phyloP scores from a whole-genome alignment of 176 grass and related monocot species.

The Tillandsia leiboldiana region DNA sequence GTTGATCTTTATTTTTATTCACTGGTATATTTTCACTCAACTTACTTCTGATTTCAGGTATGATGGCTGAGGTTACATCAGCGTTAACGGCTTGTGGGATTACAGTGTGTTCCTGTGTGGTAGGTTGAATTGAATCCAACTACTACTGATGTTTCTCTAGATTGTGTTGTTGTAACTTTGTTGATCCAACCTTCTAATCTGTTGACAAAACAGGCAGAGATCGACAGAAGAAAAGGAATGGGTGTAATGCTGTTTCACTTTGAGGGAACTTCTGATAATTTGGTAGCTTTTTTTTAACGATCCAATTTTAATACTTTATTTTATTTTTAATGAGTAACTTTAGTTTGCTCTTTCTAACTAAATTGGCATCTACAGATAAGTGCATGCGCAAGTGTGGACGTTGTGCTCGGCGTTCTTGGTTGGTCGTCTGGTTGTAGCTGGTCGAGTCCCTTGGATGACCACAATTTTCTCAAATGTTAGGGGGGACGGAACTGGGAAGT shows the following conservation, averaged over 20 bases:
- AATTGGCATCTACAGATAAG: conserved; percentile 41
- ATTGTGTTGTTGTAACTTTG: background rate
- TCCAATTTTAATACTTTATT: background rate
- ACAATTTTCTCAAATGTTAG: conserved; percentile 46
- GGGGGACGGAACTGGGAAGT: conserved; percentile 6
- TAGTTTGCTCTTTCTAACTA: conserved; percentile 19
- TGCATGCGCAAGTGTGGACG: conserved; percentile 52
- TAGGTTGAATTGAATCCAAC: conserved; percentile 28
- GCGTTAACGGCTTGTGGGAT: conserved; percentile 78
- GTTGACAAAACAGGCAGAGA: conserved; percentile 44
- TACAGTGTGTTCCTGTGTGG: conserved; percentile 77
- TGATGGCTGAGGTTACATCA: conserved; percentile 83
- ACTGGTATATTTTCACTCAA: conserved; percentile 11
- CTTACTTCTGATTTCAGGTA: conserved; percentile 43
- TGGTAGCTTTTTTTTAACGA: conserved; percentile 37
- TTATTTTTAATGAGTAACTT: conserved; percentile 10
- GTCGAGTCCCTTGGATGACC: conserved; percentile 22
- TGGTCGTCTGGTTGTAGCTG: conserved; percentile 91
- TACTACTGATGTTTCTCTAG: conserved; percentile 3
- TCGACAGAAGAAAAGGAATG: conserved; percentile 63
- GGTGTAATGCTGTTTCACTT: conserved; percentile 76
- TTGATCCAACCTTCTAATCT: conserved; percentile 8
- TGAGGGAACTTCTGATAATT: conserved; percentile 60
- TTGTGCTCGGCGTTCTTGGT: conserved; percentile 58
- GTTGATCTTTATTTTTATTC: background rate